phyloP scores from a whole-genome alignment of 257 asterid species.

The Scutellaria baicalensis region DNA sequence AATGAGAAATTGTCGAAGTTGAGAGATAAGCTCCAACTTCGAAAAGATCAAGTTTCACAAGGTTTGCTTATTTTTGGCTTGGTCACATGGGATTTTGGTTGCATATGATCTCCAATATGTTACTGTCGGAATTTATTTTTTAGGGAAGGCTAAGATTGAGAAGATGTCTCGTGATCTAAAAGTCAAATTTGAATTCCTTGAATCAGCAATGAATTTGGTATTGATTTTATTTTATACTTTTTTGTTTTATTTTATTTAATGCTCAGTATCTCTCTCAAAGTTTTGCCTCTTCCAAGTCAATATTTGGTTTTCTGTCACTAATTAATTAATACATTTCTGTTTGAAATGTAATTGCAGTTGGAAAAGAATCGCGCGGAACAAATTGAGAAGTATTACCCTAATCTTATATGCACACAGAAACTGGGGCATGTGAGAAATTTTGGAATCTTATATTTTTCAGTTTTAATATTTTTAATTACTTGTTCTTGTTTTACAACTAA shows the following conservation, averaged over 20 bases:
- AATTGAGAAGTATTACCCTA: constrained; percentile 82
- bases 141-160: constrained; percentile 74
- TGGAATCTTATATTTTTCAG: background rate
- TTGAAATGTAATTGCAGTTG: constrained; percentile 56
- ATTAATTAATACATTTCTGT: constrained; percentile 7
- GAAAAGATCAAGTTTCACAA: constrained; percentile 60
- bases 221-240: background rate
- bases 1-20: constrained; percentile 70
- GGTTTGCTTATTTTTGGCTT: constrained; percentile 36
- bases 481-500: constrained; percentile 5
- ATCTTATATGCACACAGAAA: constrained; percentile 76
- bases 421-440: constrained; percentile 74
- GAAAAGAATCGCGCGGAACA: constrained; percentile 66
- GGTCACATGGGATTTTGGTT: constrained; percentile 2
- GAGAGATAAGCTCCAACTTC: constrained; percentile 66
- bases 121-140: constrained; percentile 22
- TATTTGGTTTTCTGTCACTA: background rate
- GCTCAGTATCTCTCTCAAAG: background rate
- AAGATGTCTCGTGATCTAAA: constrained; percentile 61
- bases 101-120: constrained; percentile 1
- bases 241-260: background rate
- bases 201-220: constrained; percentile 73
- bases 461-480: background rate
- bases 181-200: constrained; percentile 60
- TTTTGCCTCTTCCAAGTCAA: background rate